A percentile compares a stretch with the other conserved stretches of the same genome.
Conservation (phyloP, 768 basidiomycete genomes). For the Pulveroboletus sp. region DNA sequence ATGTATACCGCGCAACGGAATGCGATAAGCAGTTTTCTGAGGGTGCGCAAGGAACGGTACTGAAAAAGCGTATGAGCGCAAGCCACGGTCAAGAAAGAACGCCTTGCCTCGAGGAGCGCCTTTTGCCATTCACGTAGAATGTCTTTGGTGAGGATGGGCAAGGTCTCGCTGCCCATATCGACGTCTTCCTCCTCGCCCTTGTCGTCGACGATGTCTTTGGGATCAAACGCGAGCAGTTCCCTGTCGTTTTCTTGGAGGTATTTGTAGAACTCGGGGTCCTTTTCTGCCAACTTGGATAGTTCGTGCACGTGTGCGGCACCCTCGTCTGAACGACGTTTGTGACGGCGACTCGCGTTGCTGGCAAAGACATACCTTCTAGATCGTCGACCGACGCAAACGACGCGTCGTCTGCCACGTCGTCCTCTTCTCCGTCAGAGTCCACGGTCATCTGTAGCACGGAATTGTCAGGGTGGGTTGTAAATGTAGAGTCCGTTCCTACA, state of each 20-base stretch:
- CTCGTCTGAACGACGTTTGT: constrained; percentile 47
- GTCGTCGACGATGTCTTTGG: constrained; percentile 45
- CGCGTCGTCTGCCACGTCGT: constrained; percentile 46
- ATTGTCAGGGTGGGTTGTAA: constrained; percentile 1
- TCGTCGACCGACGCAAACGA: constrained; percentile 81
- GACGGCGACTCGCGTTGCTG: background rate
- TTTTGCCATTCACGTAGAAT: constrained; percentile 85
- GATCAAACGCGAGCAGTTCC: constrained; percentile 82
- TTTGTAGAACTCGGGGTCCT: constrained; percentile 99
- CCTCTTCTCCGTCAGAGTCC: constrained; percentile 40
- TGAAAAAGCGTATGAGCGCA: constrained; percentile 30
- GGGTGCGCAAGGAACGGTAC: constrained; percentile 82
- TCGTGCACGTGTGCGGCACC: constrained; percentile 75
- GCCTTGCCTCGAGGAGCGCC: constrained; percentile 72
- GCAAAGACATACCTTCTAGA: constrained; percentile 52
- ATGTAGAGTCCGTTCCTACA: constrained; percentile 23
- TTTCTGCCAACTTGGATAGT: constrained; percentile 85
- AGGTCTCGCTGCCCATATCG: constrained; percentile 41
- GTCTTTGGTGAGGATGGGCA: constrained; percentile 63
- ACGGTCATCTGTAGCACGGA: constrained; percentile 17
- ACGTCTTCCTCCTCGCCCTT: constrained; percentile 42
- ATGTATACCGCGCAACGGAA: constrained; percentile 90
- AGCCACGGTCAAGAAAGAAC: background rate
- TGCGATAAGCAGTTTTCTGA: constrained; percentile 82
- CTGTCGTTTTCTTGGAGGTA: constrained; percentile 95